These are phyloP conservation scores for Wallacemonas rigidus DNA, from an alignment of 208 protist species.

Conservation along the genomic window DNA sequence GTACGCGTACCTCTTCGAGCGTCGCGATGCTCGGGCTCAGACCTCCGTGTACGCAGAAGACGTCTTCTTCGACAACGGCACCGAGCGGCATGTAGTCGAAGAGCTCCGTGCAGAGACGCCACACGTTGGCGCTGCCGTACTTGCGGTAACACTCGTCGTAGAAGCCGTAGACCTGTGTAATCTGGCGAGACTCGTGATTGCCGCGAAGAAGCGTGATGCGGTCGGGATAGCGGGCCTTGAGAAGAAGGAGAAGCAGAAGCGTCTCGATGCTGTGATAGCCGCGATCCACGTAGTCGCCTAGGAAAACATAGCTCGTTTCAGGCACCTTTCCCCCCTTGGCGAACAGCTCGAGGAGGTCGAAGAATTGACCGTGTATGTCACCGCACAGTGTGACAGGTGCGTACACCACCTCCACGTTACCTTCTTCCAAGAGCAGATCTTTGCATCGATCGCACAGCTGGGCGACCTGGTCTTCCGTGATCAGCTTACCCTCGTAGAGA, in stretches of 20 bases:
- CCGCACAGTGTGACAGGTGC: conserved; percentile 99
- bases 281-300: conserved; percentile 96
- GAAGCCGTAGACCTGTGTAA: conserved; percentile 97
- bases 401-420: conserved; percentile 95
- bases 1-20: conserved; percentile 83
- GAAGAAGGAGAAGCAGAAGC: conserved; percentile 87
- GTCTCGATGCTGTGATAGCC: conserved; percentile 95
- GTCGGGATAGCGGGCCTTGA: conserved; percentile 95
- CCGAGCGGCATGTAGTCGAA: conserved; percentile 96
- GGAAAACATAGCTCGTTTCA: conserved; percentile 87
- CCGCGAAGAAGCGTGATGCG: conserved; percentile 95
- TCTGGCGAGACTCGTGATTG: conserved; percentile 97
- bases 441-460: conserved; percentile 89
- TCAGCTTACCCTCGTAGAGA: conserved; percentile 92
- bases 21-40: conserved; percentile 85
- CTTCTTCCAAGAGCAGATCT: conserved; percentile 89
- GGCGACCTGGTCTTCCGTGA: conserved; percentile 88
- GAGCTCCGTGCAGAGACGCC: conserved; percentile 85
- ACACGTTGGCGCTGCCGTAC: conserved; percentile 90
- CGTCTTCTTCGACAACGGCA: conserved; percentile 85
- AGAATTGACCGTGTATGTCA: conserved; percentile 99
- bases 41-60: conserved; percentile 96
- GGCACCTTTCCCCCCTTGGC: conserved; percentile 91
- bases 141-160: conserved; percentile 96
- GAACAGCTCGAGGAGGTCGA: conserved; percentile 98